Conservation (phyloP, 148 eudicot species). For the Rhododendron mucronatum region DNA sequence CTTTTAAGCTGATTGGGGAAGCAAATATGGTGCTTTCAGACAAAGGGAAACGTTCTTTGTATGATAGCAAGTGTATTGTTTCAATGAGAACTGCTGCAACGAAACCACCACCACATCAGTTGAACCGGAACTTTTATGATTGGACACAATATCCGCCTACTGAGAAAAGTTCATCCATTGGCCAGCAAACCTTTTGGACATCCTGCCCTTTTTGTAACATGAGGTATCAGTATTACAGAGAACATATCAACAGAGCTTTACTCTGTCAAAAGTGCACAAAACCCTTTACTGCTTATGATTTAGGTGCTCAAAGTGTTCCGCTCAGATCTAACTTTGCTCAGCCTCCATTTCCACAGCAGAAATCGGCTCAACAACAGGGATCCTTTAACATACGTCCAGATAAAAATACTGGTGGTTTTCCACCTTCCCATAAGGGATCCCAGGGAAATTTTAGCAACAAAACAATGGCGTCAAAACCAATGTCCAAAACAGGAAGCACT, state of each 20-base stretch:
- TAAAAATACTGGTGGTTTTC: conserved; percentile 9
- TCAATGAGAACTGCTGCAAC: conserved; percentile 14
- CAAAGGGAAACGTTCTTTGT: conserved; percentile 21
- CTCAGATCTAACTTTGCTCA: not conserved
- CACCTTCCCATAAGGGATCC: conserved; percentile 12
- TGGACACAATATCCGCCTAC: conserved; percentile 14
- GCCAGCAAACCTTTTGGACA: conserved; percentile 26
- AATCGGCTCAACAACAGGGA: conserved; percentile 3
- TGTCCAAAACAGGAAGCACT: not conserved
- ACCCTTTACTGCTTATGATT: conserved; percentile 28
- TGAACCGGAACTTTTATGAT: conserved; percentile 13
- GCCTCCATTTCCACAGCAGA: conserved; percentile 15
- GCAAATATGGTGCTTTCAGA: conserved; percentile 37
- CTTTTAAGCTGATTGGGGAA: conserved; percentile 47
- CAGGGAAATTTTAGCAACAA: conserved; percentile 12
- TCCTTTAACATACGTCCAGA: conserved; percentile 3
- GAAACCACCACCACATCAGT: conserved; percentile 15
- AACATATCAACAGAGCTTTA: conserved; percentile 17
- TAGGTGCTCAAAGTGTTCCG: conserved; percentile 14
- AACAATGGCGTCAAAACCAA: conserved; percentile 11
- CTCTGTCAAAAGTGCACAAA: conserved; percentile 31
- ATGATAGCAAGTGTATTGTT: conserved; percentile 24
- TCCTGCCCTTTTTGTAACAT: conserved; percentile 36
- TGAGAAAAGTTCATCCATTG: conserved; percentile 4
- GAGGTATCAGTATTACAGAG: conserved; percentile 22